Evolutionary conservation across 2,329 filamentous ascomycete species (phyloP).

Genomic region (Colletotrichum sp.): DNA sequence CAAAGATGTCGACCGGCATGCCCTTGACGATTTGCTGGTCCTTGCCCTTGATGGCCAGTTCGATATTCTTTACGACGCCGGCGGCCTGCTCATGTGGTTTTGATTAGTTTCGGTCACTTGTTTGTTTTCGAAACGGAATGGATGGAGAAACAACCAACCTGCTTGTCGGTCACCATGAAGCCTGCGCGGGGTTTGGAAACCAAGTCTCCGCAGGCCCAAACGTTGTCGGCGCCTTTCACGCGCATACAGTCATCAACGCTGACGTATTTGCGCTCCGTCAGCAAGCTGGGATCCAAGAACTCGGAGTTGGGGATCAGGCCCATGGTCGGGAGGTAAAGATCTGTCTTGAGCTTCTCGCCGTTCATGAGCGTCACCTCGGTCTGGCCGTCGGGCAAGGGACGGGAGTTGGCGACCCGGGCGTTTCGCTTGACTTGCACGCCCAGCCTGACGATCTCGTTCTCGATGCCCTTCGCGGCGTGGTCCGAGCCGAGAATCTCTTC

Average conservation of each 20-base stretch:
- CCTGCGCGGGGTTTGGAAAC: conserved; percentile 58
- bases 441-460: conserved; percentile 56
- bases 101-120: background rate
- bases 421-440: conserved; percentile 52
- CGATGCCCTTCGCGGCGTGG: conserved; percentile 43
- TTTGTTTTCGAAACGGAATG: background rate
- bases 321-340: conserved; percentile 62
- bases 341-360: conserved; percentile 54
- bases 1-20: conserved; percentile 53
- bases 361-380: conserved; percentile 52
- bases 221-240: conserved; percentile 46
- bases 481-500: conserved; percentile 50
- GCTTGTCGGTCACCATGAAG: conserved; percentile 65
- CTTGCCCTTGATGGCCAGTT: conserved; percentile 50
- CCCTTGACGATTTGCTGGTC: conserved; percentile 48
- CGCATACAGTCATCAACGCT: conserved; percentile 56
- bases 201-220: conserved; percentile 62
- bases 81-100: conserved; percentile 40
- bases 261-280: conserved; percentile 50
- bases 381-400: conserved; percentile 44
- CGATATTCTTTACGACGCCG: conserved; percentile 59
- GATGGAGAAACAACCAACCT: conserved; percentile 36
- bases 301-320: conserved; percentile 61
- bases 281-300: conserved; percentile 50
- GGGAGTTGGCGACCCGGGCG: conserved; percentile 43